Evolutionary conservation across 202 grass and related monocot genomes (phyloP).

Genomic region (Musa balbisiana): DNA sequence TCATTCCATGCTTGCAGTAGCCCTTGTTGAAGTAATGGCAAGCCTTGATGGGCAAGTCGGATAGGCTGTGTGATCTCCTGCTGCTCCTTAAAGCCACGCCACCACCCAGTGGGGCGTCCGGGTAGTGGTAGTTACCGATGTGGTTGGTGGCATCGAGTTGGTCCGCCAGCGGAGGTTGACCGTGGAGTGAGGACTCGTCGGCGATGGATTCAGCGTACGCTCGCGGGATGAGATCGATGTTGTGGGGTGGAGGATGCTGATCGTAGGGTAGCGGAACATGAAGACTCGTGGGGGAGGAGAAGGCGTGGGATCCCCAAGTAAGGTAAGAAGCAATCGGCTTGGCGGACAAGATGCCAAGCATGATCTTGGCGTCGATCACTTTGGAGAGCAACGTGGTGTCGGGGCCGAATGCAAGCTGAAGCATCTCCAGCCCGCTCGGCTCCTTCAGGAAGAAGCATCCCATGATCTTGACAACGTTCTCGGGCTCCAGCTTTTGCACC

Average conservation of each 20-base stretch:
- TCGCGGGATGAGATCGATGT: conserved; percentile 1
- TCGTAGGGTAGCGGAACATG: conserved; percentile 17
- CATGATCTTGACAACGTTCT: conserved; percentile 62
- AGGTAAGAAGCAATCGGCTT: conserved; percentile 23
- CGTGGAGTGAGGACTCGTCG: conserved; percentile 20
- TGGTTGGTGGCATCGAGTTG: not conserved
- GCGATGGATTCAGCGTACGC: conserved; percentile 3
- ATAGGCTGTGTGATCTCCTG: conserved; percentile 22
- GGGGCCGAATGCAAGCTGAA: conserved; percentile 60
- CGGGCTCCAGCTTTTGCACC: conserved; percentile 57
- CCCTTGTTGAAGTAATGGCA: conserved; percentile 36
- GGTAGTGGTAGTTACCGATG: not conserved
- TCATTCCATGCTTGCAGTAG: conserved; percentile 36
- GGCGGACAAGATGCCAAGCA: conserved; percentile 36
- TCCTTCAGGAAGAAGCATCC: conserved; percentile 58
- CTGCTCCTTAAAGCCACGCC: not conserved
- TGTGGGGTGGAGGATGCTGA: not conserved
- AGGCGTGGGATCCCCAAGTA: conserved; percentile 6
- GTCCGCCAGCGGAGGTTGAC: not conserved
- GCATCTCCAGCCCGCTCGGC: conserved; percentile 50
- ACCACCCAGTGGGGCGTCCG: not conserved
- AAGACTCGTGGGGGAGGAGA: conserved; percentile 24
- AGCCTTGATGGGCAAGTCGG: conserved; percentile 19
- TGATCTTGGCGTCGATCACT: conserved; percentile 46
- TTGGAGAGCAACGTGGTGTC: conserved; percentile 36